Evolutionary conservation across 176 grass and related monocot genomes (phyloP), one percentile per base, ranked within the genome.

Genomic region (Oryza nivara): DNA sequence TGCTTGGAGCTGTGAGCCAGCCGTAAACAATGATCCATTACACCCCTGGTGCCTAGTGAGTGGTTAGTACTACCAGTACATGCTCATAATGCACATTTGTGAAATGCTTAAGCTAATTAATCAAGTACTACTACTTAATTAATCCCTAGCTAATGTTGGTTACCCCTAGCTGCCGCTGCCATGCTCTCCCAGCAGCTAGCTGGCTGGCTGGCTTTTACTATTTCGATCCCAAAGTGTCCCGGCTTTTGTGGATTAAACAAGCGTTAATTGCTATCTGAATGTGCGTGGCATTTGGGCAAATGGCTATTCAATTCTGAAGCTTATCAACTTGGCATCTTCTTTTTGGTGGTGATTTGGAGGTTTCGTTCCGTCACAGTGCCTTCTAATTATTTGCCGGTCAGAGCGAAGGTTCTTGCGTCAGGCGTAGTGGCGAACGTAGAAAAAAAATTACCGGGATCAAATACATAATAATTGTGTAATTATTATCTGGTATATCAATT

Each of bases 1-100:
- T 77, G 88, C 82, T 76, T 84, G 74, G 88, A 90, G 90, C 93
- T 86, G 78, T 86, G 90, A 88, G 86, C 93, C 90, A 82, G 78
- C 80, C 68, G 78, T 86, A 88, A 88, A 83, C 68, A 61, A 76
- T 41, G 40, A 41, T 36, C 14, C 22, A 66, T 68, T 45, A 20
- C 20, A 10, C 74, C 9, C 8, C 16, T 78, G 56, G 75, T 67
- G 68, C 54, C 17, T 49, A 82, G 63, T 2, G 23, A 70, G 45
- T 8, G 30, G 8, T n/a, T 41, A 41, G 40, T 41, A 9, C 35
- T 1, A 69, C 54, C 1, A 44, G 7, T 64, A 77, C 34, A 23
- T 36, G 75, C 58, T 70, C 22, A 48, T 38, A 30, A 14, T 34
- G 34, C 40, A 63, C 56, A 16, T 36, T 23, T 78, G 30, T 77